These are phyloP conservation scores for Tardiomyces depauwii DNA, from an alignment of 1,139 yeast species.

Conservation along the genomic window DNA sequence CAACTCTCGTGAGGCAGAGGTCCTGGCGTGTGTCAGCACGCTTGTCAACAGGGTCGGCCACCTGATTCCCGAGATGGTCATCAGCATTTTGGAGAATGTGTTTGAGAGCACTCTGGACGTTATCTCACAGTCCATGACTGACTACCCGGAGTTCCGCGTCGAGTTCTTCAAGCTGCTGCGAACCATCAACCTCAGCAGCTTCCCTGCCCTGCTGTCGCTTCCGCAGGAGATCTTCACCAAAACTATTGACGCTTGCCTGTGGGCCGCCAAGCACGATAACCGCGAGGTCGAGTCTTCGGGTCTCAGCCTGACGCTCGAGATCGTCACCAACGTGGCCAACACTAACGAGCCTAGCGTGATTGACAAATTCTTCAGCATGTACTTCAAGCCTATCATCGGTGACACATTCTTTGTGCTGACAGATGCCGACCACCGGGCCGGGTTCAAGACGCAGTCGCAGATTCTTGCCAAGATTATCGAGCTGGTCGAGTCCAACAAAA, in stretches of 20 bases:
- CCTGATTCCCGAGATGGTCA: constrained; percentile 83
- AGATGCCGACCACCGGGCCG: constrained; percentile 96
- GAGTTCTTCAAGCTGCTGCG: constrained; percentile 85
- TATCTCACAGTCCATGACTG: constrained; percentile 92
- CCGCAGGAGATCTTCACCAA: constrained; percentile 90
- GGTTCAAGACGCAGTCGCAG: constrained; percentile 80
- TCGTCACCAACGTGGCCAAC: constrained; percentile 72
- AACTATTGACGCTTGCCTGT: constrained; percentile 83
- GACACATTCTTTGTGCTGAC: constrained; percentile 91
- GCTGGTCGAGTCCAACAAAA: constrained; percentile 65
- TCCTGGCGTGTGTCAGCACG: constrained; percentile 86
- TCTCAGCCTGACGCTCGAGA: constrained; percentile 66
- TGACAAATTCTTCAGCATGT: constrained; percentile 77
- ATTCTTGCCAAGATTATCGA: constrained; percentile 76
- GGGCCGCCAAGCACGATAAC: constrained; percentile 97
- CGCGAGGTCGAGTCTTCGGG: constrained; percentile 93
- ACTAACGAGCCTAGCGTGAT: constrained; percentile 63
- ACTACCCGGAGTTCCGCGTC: constrained; percentile 95
- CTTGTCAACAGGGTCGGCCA: constrained; percentile 80
- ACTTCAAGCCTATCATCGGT: constrained; percentile 78
- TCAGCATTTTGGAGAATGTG: constrained; percentile 76
- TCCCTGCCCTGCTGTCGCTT: constrained; percentile 74
- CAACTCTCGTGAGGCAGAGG: constrained; percentile 97
- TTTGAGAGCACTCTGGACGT: constrained; percentile 90
- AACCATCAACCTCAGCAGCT: constrained; percentile 76